Conservation (phyloP, 2,329 filamentous ascomycete genomes). For the Paracamarosporium sp. region DNA sequence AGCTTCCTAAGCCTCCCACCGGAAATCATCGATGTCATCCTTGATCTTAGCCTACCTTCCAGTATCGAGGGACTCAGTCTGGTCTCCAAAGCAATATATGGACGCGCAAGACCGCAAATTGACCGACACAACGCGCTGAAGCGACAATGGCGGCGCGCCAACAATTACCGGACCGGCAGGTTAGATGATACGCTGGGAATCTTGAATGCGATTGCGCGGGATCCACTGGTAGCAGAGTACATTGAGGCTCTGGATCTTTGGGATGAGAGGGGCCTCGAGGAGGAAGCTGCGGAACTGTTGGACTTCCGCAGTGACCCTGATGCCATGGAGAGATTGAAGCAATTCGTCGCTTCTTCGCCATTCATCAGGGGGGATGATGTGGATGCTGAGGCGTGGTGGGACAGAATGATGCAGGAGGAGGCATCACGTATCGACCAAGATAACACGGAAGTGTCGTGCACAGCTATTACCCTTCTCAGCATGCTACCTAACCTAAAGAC, state of each 20-base stretch:
- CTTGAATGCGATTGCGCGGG: conserved; percentile 31
- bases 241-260: conserved; percentile 36
- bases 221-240: conserved; percentile 38
- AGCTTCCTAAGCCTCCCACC: conserved; percentile 38
- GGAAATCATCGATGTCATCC: conserved; percentile 41
- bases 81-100: conserved; percentile 36
- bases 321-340: conserved; percentile 28
- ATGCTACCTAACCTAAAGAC: conserved; percentile 39
- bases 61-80: conserved; percentile 40
- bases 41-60: conserved; percentile 31
- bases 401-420: conserved; percentile 28
- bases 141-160: conserved; percentile 30
- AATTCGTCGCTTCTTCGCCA: conserved; percentile 19
- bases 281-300: background rate
- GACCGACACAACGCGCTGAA: conserved; percentile 34
- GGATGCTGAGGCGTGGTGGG: conserved; percentile 36
- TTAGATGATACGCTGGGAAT: conserved; percentile 30
- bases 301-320: conserved; percentile 28
- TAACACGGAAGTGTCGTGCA: conserved; percentile 25
- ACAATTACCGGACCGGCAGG: conserved; percentile 18
- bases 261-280: conserved; percentile 20
- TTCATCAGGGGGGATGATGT: conserved; percentile 7
- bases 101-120: conserved; percentile 33
- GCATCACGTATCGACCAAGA: conserved; percentile 17
- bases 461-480: conserved; percentile 31